Percentiles rank a stretch among this genome's conserved stretches.
Conservation (phyloP, 2,329 filamentous ascomycete species). For the Aureobasidium musti region DNA sequence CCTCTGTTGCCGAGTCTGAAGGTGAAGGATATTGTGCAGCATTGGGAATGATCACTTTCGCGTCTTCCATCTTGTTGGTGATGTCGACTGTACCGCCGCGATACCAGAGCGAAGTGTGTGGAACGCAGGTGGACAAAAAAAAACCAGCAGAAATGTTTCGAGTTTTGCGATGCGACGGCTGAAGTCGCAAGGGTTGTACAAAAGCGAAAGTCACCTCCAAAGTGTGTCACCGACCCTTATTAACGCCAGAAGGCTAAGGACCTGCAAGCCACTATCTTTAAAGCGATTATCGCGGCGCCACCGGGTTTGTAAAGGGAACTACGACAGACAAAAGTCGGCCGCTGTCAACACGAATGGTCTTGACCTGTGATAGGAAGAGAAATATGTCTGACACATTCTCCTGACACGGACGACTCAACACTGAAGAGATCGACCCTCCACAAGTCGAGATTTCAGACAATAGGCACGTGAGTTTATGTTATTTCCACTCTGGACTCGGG, state of each 20-base stretch:
- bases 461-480: background rate
- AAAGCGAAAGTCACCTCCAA: slow-evolving; percentile 4
- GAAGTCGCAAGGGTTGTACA: slow-evolving; percentile 18
- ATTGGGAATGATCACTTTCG: slow-evolving; percentile 31
- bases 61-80: slow-evolving; percentile 33
- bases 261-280: slow-evolving; percentile 10
- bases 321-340: background rate
- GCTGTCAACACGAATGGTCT: background rate
- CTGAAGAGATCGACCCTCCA: background rate
- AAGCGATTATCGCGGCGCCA: background rate
- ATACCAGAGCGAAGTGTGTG: background rate
- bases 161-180: slow-evolving; percentile 4
- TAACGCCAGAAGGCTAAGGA: slow-evolving; percentile 18
- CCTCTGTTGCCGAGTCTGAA: slow-evolving; percentile 28
- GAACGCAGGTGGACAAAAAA: background rate
- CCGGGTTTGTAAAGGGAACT: slow-evolving; percentile 3
- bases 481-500: slow-evolving; percentile 1
- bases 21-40: slow-evolving; percentile 32
- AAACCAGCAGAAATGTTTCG: background rate
- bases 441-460: background rate
- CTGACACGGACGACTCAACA: slow-evolving; percentile 1
- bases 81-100: background rate
- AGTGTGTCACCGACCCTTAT: slow-evolving; percentile 24
- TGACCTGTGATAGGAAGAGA: background rate
- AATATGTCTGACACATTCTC: slow-evolving; percentile 11